Base-by-base conservation (phyloP, 2,329 filamentous ascomycete genomes). In the Neurospora crassa region DNA sequence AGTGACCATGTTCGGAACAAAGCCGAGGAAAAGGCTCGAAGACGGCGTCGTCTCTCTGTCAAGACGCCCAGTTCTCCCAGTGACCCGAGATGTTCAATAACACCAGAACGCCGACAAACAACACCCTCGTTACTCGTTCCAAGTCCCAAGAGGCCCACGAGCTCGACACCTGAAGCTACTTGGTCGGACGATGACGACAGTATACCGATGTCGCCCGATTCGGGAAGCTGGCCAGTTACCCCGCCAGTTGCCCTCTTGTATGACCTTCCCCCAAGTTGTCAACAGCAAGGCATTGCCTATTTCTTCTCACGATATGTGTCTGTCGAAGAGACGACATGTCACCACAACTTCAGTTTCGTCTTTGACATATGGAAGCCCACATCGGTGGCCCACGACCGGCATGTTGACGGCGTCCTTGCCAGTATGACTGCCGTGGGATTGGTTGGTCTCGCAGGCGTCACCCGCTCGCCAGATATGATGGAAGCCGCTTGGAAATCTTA, bases 371-470 rank as follows among this genome's bases (percentile, higher is more conserved):
- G 84, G 84, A 84, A 82, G 71, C 84, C 84, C 0, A 80, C 79
- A 7, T 77, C 77, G n/a, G 76, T 78, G 5, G 72, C 74, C 11
- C 74, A 79, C 2, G 77, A 79, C 5, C 76, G 78, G 40, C 76
- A 80, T 16, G 72, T 81, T 14, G 86, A 87, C 74, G 80, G 83
- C 12, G 82, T 86, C 29, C 81, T 86, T 34, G 82, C 85, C 20
- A 84, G 84, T 74, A 86, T 88, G 80, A 83, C 83, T 14, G 86
- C 86, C 5, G 86, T 88, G 7, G 86, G 86, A 16, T 79, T 88
- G 7, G 83, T 85, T 41, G 84, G 84, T 8, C 79, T 86, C 68
- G 83, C 85, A 11, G 83, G 85, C 74, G 78, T 84, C 68, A 83
- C 81, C 0, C 78, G 78, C 67, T 82, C 80, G 20, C 76, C 78